Evolutionary conservation across 768 basidiomycete genomes (phyloP).

Genomic region (Tephrocybe sp.): DNA sequence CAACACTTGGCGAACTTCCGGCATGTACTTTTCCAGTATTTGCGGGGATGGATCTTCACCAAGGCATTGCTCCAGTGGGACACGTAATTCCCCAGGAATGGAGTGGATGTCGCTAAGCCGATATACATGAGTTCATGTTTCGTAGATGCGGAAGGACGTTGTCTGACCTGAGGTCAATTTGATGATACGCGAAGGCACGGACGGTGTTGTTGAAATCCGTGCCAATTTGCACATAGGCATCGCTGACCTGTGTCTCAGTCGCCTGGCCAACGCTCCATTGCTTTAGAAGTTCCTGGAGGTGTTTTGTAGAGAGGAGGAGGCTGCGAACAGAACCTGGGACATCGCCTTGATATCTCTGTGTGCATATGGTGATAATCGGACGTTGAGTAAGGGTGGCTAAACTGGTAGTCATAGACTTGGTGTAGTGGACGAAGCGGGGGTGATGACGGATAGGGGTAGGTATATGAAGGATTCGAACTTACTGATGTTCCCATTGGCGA

Average conservation of each 20-base stretch:
- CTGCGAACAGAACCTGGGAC: constrained; percentile 59
- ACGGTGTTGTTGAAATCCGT: constrained; percentile 85
- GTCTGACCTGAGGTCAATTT: constrained; percentile 67
- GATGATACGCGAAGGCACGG: constrained; percentile 69
- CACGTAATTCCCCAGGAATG: constrained; percentile 62
- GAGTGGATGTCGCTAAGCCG: constrained; percentile 57
- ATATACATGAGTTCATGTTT: background rate
- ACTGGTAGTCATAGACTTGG: background rate
- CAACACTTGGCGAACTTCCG: constrained; percentile 79
- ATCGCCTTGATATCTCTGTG: constrained; percentile 36
- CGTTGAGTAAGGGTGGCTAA: background rate
- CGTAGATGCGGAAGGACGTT: background rate
- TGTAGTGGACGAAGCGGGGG: background rate
- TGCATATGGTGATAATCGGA: constrained; percentile 12
- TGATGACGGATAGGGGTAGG: background rate
- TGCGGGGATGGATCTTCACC: constrained; percentile 80
- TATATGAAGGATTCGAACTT: constrained; percentile 7
- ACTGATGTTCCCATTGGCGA: constrained; percentile 10
- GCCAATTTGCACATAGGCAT: constrained; percentile 86
- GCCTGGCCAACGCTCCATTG: constrained; percentile 67
- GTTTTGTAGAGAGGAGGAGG: constrained; percentile 79
- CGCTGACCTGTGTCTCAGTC: constrained; percentile 74
- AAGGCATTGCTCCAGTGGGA: constrained; percentile 60
- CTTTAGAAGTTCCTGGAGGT: constrained; percentile 72
- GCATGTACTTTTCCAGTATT: constrained; percentile 75